phyloP scores from a whole-genome alignment of 2,329 filamentous ascomycete species.

The Xylariomycetidae sp. region DNA sequence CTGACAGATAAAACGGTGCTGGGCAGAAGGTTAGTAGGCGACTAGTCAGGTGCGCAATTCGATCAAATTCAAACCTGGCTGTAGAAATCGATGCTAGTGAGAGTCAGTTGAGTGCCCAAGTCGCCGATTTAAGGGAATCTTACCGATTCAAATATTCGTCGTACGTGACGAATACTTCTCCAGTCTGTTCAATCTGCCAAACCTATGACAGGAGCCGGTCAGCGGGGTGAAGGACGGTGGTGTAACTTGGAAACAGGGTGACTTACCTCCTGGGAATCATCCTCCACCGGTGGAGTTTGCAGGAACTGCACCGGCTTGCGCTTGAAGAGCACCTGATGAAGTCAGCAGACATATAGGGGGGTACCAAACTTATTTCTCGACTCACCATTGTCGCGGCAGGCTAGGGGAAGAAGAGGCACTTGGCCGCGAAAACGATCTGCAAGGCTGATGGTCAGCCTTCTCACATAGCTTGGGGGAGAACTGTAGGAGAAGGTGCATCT shows the following conservation, averaged over 20 bases:
- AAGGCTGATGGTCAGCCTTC: conserved; percentile 37
- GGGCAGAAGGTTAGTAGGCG: conserved; percentile 4
- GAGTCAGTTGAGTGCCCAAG: conserved; percentile 25
- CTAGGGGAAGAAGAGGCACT: too few relatives aligned
- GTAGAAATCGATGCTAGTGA: conserved; percentile 80
- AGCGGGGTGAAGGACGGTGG: conserved; percentile 11
- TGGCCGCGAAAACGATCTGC: conserved; percentile 29
- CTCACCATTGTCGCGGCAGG: conserved; percentile 30
- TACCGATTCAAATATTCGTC: conserved; percentile 83
- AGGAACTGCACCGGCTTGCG: conserved; percentile 88
- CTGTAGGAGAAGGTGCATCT: too few relatives aligned
- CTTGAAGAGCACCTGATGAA: conserved; percentile 81
- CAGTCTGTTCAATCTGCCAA: conserved; percentile 86
- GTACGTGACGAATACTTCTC: conserved; percentile 84
- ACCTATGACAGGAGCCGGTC: conserved; percentile 52
- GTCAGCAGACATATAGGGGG: too few relatives aligned
- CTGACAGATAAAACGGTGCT: conserved; percentile 91
- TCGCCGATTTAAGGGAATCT: conserved; percentile 25
- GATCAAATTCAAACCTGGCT: conserved; percentile 61
- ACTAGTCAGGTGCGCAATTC: conserved; percentile 1
- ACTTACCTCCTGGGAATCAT: conserved; percentile 77
- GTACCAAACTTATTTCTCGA: too few relatives aligned
- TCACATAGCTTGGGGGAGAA: too few relatives aligned
- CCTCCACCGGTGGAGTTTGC: conserved; percentile 64
- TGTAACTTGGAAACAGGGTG: conserved; percentile 12